A percentile compares a stretch with the other conserved stretches of the same genome.
Conservation (phyloP, 1,139 yeast species). For the Torulaspora globosa region DNA sequence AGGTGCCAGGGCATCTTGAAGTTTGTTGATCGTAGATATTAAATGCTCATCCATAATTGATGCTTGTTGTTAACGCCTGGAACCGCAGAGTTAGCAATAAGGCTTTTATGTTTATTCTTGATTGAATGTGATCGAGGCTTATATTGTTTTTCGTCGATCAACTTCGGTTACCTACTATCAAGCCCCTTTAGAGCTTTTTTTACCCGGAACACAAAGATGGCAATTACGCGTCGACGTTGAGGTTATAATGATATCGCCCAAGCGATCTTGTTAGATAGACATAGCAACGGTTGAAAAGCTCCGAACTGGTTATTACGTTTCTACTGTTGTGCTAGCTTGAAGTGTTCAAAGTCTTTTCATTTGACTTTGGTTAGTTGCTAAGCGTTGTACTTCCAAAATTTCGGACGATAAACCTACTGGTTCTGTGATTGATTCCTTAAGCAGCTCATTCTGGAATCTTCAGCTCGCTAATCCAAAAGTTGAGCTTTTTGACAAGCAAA, state of each 20-base stretch:
- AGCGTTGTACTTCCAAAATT: slow-evolving; percentile 7
- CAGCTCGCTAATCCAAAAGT: slow-evolving; percentile 3
- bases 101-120: neutral
- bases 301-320: neutral
- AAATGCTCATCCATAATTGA: slow-evolving; percentile 77
- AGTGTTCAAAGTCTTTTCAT: neutral
- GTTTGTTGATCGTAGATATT: slow-evolving; percentile 85
- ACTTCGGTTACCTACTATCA: slow-evolving; percentile 11
- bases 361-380: slow-evolving; percentile 1
- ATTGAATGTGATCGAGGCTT: neutral
- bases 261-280: neutral
- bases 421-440: slow-evolving; percentile 7
- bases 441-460: slow-evolving; percentile 9
- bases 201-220: slow-evolving; percentile 5
- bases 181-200: slow-evolving; percentile 9
- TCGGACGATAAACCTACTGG: slow-evolving; percentile 1
- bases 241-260: neutral
- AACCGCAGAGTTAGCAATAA: neutral
- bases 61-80: too few relatives aligned
- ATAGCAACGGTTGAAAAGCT: neutral
- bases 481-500: neutral
- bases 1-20: slow-evolving; percentile 92
- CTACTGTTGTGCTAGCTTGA: neutral
- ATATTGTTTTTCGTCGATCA: neutral
- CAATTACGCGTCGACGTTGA: neutral